These are phyloP conservation scores for Metarhizium humberi DNA, from an alignment of 2,329 filamentous ascomycete genomes.

Conservation along the genomic window DNA sequence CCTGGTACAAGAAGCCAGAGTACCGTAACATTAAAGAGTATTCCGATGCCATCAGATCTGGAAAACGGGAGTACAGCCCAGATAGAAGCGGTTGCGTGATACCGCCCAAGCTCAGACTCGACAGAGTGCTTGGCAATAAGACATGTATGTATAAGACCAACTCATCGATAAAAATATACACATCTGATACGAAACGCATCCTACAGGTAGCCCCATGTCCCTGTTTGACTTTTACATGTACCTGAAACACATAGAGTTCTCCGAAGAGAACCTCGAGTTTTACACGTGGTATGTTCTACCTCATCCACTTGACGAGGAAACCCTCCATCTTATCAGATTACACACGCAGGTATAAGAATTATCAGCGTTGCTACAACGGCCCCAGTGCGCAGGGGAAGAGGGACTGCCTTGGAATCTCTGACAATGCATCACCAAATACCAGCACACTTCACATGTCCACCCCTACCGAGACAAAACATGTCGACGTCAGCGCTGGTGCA, in stretches of 20 bases:
- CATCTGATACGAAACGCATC: background rate
- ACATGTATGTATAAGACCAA: constrained; percentile 24
- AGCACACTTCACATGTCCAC: no score
- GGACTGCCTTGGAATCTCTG: no score
- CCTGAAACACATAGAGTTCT: constrained; percentile 39
- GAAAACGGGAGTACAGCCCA: constrained; percentile 25
- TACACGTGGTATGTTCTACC: constrained; percentile 32
- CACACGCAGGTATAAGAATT: constrained; percentile 31
- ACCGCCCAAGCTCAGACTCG: constrained; percentile 24
- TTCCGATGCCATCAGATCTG: constrained; percentile 24
- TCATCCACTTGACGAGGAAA: no score
- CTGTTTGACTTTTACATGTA: constrained; percentile 43
- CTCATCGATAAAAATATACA: background rate
- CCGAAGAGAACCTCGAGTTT: constrained; percentile 39
- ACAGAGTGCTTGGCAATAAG: constrained; percentile 37
- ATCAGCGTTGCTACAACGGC: constrained; percentile 18
- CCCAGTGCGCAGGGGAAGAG: background rate
- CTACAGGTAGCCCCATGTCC: constrained; percentile 35
- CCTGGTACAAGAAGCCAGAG: constrained; percentile 41
- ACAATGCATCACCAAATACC: no score
- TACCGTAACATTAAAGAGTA: constrained; percentile 38
- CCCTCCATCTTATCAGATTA: no score
- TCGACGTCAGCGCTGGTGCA: no score
- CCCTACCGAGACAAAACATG: no score
- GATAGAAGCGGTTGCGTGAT: constrained; percentile 18